These are phyloP conservation scores for Colletotrichum limetticola DNA, from an alignment of 2,329 filamentous ascomycete species.

Conservation along the genomic window DNA sequence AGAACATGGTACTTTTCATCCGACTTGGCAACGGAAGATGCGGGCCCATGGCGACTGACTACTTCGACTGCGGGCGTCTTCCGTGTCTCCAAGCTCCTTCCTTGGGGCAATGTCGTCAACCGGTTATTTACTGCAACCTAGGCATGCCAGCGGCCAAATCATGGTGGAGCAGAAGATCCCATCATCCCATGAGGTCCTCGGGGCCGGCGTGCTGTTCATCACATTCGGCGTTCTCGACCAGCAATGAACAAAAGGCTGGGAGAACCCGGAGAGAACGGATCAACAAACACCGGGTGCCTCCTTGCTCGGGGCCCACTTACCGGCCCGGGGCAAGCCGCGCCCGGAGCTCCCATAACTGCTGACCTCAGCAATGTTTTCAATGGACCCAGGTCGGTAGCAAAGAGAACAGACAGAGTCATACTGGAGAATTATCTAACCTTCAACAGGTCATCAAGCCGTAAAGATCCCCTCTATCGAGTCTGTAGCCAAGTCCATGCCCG, in stretches of 20 bases:
- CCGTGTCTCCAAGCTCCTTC: background rate
- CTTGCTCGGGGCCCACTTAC: slow-evolving; percentile 10
- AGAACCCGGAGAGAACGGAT: background rate
- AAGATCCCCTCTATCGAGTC: background rate
- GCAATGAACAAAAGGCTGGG: background rate
- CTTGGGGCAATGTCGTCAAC: background rate
- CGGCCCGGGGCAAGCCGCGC: background rate
- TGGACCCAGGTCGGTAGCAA: background rate
- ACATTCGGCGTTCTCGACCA: background rate
- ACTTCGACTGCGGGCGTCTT: background rate
- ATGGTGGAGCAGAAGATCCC: background rate
- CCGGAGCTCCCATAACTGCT: background rate
- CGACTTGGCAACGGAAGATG: background rate
- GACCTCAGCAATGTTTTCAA: background rate
- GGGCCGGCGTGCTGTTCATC: background rate
- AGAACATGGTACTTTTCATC: background rate
- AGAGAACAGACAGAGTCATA: background rate
- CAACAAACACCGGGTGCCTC: slow-evolving; percentile 1
- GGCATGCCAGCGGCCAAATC: background rate
- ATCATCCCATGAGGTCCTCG: background rate
- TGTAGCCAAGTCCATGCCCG: background rate
- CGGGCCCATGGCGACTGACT: background rate
- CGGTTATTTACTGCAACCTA: background rate
- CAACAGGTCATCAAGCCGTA: background rate
- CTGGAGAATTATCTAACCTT: background rate